Evolutionary conservation across 2,329 filamentous ascomycete species (phyloP), one percentile per base, ranked within the genome.

Genomic region (Paecilomyces fulvus): DNA sequence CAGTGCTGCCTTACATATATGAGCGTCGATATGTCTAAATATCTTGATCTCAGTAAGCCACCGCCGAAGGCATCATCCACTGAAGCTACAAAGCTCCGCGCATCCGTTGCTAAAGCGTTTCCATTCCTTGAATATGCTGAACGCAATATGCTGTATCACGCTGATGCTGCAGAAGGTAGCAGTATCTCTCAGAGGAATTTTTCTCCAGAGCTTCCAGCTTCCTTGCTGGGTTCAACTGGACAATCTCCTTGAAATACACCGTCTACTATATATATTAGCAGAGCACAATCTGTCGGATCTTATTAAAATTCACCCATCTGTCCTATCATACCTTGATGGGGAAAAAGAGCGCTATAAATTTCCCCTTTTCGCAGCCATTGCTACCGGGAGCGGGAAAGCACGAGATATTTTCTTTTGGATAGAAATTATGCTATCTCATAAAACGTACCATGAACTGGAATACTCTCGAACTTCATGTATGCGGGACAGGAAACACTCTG

Each of bases 1-100:
- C 51, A 71, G 3, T 53, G 51, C 14, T 53, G 51, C 51, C 9
- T 53, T 4, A 3, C 21, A 8, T 49, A 49, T 20, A 49, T 49
- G 21, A 3, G 25, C 7, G 7, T 49, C 10, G 48, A 49, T 10
- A 4, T 49, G 6, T 21, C 46, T 25, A 37, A 6, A 3, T 12
- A 53, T 33, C 14, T 46, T 25, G 1, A n/a, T 6, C 17, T 31
- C 12, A 46, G 1, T 6, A 3, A 43, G 2, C 6, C 10, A 10
- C 10, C 46, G 17, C 51, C 51, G 12, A 53, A 53, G 14, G 31
- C 31, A 17, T 46, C 11, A 10, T 53, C 51, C 5, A 4, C 7
- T 8, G 51, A 53, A 10, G 28, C 31, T 43, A 28, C 4, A 12
- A 12, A 28, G 6, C 51, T 53, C n/a, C 51, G 51, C 14, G 3